Conservation (phyloP, 257 asterid species). For the Gardenia jasminoides region DNA sequence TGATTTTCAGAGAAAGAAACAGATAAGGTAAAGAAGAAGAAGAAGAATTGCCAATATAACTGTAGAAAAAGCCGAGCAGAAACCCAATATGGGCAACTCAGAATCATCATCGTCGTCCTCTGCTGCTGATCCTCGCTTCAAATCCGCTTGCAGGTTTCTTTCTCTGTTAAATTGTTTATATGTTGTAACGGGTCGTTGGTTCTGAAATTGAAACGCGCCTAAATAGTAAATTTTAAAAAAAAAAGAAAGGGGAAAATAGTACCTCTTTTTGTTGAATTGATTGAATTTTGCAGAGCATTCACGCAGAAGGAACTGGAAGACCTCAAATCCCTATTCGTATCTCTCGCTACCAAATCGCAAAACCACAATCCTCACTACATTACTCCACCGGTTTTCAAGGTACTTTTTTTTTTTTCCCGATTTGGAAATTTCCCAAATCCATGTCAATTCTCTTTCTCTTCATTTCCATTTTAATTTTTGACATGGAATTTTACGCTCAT, state of each 20-base stretch:
- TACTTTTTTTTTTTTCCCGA: conserved; percentile 10
- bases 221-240: not conserved
- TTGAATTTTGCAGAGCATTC: conserved; percentile 56
- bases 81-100: conserved; percentile 25
- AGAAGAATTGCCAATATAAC: not conserved
- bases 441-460: not conserved
- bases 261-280: too few species aligned
- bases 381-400: conserved; percentile 72
- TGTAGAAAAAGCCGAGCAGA: not conserved
- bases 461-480: not conserved
- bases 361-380: conserved; percentile 43
- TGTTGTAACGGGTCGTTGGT: not conserved
- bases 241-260: not conserved
- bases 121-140: conserved; percentile 34
- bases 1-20: not conserved
- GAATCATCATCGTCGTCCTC: conserved; percentile 20
- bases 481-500: not conserved
- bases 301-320: conserved; percentile 60
- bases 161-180: not conserved
- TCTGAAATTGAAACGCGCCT: not conserved
- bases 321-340: conserved; percentile 55
- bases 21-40: not conserved
- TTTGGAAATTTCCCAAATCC: not conserved
- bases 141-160: conserved; percentile 28
- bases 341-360: conserved; percentile 71